phyloP scores from a whole-genome alignment of 352 stramenopile genomes.

The Globisporangium yorkense region DNA sequence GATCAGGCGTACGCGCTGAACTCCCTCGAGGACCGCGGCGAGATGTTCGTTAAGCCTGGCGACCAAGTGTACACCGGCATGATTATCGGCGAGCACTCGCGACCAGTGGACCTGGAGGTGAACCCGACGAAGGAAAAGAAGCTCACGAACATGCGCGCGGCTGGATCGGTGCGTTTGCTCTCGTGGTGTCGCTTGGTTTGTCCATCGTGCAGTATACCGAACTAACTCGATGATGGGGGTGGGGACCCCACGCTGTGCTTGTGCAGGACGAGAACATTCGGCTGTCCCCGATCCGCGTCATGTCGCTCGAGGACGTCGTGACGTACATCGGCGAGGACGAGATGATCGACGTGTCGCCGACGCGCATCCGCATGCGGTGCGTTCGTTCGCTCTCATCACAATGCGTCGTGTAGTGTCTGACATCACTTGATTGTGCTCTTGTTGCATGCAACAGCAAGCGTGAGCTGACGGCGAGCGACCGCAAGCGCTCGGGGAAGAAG shows the following conservation, averaged over 20 bases:
- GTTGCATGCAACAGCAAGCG: conserved; percentile 37
- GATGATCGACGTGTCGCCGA: conserved; percentile 97
- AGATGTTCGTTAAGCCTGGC: conserved; percentile 94
- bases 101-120: conserved; percentile 94
- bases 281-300: conserved; percentile 86
- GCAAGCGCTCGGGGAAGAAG: conserved; percentile 59
- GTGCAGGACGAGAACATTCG: conserved; percentile 92
- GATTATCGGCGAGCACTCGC: conserved; percentile 97
- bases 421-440: background rate
- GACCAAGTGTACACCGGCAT: conserved; percentile 97
- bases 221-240: background rate
- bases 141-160: conserved; percentile 95
- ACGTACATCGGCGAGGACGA: conserved; percentile 97
- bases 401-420: background rate
- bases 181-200: background rate
- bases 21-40: conserved; percentile 89
- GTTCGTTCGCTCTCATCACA: background rate
- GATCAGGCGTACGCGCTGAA: conserved; percentile 89
- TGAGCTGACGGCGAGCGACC: conserved; percentile 53
- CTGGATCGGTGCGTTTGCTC: conserved; percentile 51
- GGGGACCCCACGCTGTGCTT: background rate
- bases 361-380: conserved; percentile 88
- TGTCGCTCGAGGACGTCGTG: conserved; percentile 97
- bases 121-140: conserved; percentile 98
- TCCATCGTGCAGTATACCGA: background rate